A percentile compares a stretch with the other conserved stretches of the same genome.
phyloP scores from a whole-genome alignment of 2,329 filamentous ascomycete species.

The Corinectria fuckeliana region DNA sequence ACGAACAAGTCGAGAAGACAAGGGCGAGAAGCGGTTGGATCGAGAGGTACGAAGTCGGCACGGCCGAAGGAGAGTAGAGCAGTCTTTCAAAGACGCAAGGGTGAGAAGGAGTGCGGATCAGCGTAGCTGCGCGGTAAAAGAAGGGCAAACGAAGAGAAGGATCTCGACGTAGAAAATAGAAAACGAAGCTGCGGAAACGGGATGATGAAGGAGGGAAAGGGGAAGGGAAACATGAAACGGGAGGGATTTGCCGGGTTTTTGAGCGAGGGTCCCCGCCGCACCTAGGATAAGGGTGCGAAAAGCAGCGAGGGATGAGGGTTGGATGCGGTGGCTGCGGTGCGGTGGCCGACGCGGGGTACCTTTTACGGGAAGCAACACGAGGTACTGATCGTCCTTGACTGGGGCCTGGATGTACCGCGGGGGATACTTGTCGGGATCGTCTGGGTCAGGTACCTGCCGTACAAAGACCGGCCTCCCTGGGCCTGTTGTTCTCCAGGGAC shows the following conservation, averaged over 20 bases:
- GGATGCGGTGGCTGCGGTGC: slow-evolving; percentile 10
- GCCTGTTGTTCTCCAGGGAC: slow-evolving; percentile 3
- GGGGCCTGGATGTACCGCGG: too few relatives aligned
- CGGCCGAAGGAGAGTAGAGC: slow-evolving; percentile 45
- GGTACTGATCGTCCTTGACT: neutral
- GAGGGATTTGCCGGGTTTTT: slow-evolving; percentile 33
- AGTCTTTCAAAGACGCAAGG: slow-evolving; percentile 61
- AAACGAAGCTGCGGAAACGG: slow-evolving; percentile 22
- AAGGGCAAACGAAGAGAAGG: slow-evolving; percentile 35
- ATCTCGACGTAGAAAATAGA: slow-evolving; percentile 31
- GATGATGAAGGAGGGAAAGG: slow-evolving; percentile 33
- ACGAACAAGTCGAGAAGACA: slow-evolving; percentile 23
- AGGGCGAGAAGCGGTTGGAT: slow-evolving; percentile 24
- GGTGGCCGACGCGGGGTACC: slow-evolving; percentile 10
- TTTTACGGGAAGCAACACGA: neutral
- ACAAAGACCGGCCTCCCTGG: slow-evolving; percentile 6
- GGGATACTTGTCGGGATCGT: neutral
- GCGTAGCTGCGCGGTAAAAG: slow-evolving; percentile 42
- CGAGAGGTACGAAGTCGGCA: slow-evolving; percentile 39
- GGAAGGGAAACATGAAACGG: slow-evolving; percentile 25
- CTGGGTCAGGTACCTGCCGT: slow-evolving; percentile 11
- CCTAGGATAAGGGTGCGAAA: slow-evolving; percentile 6
- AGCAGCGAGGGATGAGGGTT: neutral
- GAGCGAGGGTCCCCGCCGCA: slow-evolving; percentile 23
- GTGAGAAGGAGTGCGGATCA: slow-evolving; percentile 45